Evolutionary conservation across 75 land plant genomes (phyloP).

Genomic region (Ceratopteris richardii): DNA sequence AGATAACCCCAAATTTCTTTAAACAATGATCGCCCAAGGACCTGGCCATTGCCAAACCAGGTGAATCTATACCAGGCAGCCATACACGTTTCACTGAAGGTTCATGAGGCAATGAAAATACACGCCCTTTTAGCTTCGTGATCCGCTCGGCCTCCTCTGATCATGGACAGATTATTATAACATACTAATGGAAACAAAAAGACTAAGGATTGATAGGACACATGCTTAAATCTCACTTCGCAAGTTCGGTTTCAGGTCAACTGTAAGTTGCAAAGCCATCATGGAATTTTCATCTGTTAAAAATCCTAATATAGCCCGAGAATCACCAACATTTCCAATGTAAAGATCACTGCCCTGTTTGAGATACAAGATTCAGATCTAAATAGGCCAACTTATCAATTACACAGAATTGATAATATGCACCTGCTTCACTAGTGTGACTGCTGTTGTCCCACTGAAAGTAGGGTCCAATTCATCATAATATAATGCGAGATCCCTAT

Average conservation of each 20-base stretch:
- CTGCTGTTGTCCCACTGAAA: conserved; percentile 36
- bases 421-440: conserved; percentile 24
- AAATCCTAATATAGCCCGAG: conserved; percentile 45
- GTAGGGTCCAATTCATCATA: conserved; percentile 22
- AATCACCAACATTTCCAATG: conserved; percentile 56
- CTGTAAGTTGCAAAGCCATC: conserved; percentile 47
- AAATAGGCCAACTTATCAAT: too few species aligned
- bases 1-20: conserved; percentile 25
- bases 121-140: conserved; percentile 20
- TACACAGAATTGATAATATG: not conserved
- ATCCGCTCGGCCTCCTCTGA: conserved; percentile 31
- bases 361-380: too few species aligned
- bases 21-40: conserved; percentile 27
- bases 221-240: too few species aligned
- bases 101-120: conserved; percentile 22
- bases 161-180: too few species aligned
- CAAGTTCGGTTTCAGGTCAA: conserved; percentile 57
- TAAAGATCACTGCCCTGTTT: conserved; percentile 47
- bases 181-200: not conserved
- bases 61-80: conserved; percentile 24
- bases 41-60: conserved; percentile 31
- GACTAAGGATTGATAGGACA: not conserved
- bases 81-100: conserved; percentile 25
- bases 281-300: conserved; percentile 22
- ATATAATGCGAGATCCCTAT: conserved; percentile 17